Evolutionary conservation across 2,329 filamentous ascomycete species (phyloP).

Genomic region (Verticillium isaacii): DNA sequence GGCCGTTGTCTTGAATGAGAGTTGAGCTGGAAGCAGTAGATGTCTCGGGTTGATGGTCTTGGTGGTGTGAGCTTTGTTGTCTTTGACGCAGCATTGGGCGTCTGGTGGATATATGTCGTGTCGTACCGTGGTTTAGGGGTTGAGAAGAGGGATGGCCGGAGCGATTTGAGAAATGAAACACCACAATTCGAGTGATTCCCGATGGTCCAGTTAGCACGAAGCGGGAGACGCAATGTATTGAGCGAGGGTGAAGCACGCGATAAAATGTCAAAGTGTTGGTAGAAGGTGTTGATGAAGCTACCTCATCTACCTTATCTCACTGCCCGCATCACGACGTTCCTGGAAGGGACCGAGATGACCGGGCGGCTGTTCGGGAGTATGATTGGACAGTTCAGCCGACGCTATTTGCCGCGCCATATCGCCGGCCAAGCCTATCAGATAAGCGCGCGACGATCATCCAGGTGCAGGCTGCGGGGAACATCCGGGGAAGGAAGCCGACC

Average conservation of each 20-base stretch:
- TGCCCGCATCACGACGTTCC: not conserved
- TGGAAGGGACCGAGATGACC: not conserved
- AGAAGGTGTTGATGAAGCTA: not conserved
- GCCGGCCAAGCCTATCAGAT: not conserved
- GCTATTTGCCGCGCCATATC: not conserved
- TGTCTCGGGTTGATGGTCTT: not conserved
- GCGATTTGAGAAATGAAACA: not conserved
- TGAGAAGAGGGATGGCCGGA: not conserved
- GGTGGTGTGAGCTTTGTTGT: not conserved
- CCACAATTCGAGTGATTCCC: not conserved
- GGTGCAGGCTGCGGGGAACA: not conserved
- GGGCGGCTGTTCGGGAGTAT: not conserved
- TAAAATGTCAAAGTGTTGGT: not conserved
- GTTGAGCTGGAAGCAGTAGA: not conserved
- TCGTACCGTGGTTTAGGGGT: no score
- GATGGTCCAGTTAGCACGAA: not conserved
- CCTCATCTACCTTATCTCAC: no score
- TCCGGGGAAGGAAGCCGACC: not conserved
- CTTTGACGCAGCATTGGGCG: slow-evolving; percentile 1
- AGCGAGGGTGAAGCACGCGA: not conserved
- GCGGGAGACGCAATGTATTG: not conserved
- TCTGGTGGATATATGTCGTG: not conserved
- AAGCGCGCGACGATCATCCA: not conserved
- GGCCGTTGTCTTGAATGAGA: not conserved
- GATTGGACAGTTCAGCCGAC: not conserved